phyloP scores from a whole-genome alignment of 805 yeast species.

The Wickerhamiella domercqiae region DNA sequence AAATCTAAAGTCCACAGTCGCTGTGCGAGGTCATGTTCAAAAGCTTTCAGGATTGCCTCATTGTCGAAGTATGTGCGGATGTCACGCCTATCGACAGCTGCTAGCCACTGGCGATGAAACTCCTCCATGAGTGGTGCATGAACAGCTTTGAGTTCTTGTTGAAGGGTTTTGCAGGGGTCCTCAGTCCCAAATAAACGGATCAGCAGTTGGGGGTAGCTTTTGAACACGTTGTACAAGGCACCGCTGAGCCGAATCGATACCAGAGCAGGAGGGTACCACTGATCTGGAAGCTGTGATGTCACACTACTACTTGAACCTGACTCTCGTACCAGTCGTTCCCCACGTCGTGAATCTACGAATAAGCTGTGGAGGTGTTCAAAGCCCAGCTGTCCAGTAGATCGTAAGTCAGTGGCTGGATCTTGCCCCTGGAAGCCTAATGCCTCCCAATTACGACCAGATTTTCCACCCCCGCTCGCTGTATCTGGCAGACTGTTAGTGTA shows the following conservation, averaged over 20 bases:
- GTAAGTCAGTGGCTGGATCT: conserved; percentile 26
- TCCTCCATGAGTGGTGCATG: conserved; percentile 13
- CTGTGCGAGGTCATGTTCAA: conserved; percentile 8
- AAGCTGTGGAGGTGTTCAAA: conserved; percentile 13
- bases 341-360: conserved; percentile 3
- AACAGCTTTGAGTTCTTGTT: conserved; percentile 3
- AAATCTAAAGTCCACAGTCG: not conserved
- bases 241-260: conserved; percentile 21
- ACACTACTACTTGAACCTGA: conserved; percentile 16
- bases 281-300: conserved; percentile 5
- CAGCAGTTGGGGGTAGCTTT: conserved; percentile 5
- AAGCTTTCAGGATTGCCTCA: conserved; percentile 14
- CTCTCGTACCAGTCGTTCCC: conserved; percentile 13
- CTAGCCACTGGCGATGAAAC: conserved; percentile 20
- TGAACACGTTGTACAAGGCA: conserved; percentile 8
- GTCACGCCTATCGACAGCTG: conserved; percentile 8
- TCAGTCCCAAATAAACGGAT: conserved; percentile 6
- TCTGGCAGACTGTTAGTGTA: conserved; percentile 1
- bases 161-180: not conserved
- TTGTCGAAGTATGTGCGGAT: conserved; percentile 20
- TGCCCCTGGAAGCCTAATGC: conserved; percentile 27
- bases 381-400: conserved; percentile 24
- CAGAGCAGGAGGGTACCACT: conserved; percentile 25
- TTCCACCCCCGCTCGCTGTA: not conserved
- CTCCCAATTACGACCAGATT: conserved; percentile 20